phyloP scores from a whole-genome alignment of 1,139 yeast species.

The Kodamaea fungicola region DNA sequence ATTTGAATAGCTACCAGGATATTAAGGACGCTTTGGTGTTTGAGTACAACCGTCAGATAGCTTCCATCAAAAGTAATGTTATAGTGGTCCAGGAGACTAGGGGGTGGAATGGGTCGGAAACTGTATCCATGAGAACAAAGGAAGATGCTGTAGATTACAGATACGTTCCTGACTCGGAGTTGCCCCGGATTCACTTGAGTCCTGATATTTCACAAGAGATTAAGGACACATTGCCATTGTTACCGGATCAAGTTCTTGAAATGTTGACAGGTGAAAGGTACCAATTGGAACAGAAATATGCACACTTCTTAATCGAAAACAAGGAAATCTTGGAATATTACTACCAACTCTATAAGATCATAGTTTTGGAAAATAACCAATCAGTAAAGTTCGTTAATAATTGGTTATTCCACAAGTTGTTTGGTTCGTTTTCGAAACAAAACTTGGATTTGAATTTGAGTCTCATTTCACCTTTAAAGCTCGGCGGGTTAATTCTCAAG shows the following conservation, averaged over 20 bases:
- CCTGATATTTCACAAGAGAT: constrained; percentile 30
- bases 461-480: constrained; percentile 25
- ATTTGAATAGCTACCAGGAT: constrained; percentile 80
- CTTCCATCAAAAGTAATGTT: constrained; percentile 27
- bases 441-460: constrained; percentile 36
- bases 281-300: constrained; percentile 66
- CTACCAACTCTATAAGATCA: constrained; percentile 33
- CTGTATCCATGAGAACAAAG: constrained; percentile 67
- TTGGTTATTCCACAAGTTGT: constrained; percentile 80
- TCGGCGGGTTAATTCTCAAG: constrained; percentile 24
- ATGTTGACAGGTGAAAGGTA: constrained; percentile 50
- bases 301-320: constrained; percentile 55
- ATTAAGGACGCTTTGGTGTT: constrained; percentile 71
- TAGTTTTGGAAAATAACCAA: constrained; percentile 15
- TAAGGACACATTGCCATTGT: constrained; percentile 47
- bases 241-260: constrained; percentile 62
- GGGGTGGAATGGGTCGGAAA: constrained; percentile 81
- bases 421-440: constrained; percentile 64
- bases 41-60: constrained; percentile 71
- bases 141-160: constrained; percentile 85
- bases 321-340: constrained; percentile 49
- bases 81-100: constrained; percentile 67
- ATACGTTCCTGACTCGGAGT: constrained; percentile 92
- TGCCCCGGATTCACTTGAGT: constrained; percentile 57
- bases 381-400: constrained; percentile 53